These are phyloP conservation scores for Bocquillonia castaneifolia DNA, from an alignment of 441 rosid species.

Conservation along the genomic window DNA sequence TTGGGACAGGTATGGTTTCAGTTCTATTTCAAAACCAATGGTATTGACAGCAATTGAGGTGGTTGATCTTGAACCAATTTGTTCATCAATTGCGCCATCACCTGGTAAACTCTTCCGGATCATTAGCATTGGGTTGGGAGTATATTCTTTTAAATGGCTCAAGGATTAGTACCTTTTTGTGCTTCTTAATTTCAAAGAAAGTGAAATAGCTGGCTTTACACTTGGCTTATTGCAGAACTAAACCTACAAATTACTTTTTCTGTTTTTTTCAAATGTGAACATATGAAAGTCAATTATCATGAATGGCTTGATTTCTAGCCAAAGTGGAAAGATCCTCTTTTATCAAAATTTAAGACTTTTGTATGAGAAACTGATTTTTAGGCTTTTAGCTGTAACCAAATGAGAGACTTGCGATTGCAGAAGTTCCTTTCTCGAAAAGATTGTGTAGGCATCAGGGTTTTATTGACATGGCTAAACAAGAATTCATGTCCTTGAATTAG, in stretches of 20 bases:
- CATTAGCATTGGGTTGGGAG: no score
- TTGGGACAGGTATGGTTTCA: slow-evolving; percentile 60
- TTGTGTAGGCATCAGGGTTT: slow-evolving; percentile 1
- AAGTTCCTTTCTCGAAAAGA: not conserved
- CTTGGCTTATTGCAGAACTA: not conserved
- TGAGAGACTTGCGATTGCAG: not conserved
- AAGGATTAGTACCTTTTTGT: not conserved
- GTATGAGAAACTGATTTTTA: no score
- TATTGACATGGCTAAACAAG: not conserved
- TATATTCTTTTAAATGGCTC: not conserved
- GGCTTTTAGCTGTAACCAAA: not conserved
- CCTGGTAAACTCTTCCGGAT: no score
- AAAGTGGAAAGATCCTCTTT: not conserved
- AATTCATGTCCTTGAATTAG: not conserved
- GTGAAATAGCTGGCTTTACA: not conserved
- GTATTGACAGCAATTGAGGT: no score
- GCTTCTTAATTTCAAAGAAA: not conserved
- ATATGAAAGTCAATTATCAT: not conserved
- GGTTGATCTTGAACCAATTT: no score
- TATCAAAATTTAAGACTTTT: not conserved
- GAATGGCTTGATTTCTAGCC: not conserved
- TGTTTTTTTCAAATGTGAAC: not conserved
- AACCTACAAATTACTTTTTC: not conserved
- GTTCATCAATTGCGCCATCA: no score
- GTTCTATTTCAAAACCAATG: slow-evolving; percentile 5